Evolutionary conservation across 176 grass and related monocot genomes (phyloP).

Genomic region (Pontederia paniculata): DNA sequence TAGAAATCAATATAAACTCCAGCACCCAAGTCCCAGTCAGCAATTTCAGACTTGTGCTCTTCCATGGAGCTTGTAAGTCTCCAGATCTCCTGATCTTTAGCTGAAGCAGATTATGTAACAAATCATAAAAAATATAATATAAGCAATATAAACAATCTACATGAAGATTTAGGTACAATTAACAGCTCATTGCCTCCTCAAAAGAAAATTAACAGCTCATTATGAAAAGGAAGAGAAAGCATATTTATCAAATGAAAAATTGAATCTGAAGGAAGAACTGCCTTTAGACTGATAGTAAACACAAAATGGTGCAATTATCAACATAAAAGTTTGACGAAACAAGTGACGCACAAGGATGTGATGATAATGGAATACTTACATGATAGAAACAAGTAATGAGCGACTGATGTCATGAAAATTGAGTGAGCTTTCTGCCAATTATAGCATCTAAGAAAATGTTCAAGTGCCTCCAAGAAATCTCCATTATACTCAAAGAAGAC

Average conservation of each 20-base stretch:
- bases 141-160: not conserved
- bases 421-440: slow-evolving; percentile 78
- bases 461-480: slow-evolving; percentile 40
- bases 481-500: slow-evolving; percentile 79
- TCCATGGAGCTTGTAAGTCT: slow-evolving; percentile 63
- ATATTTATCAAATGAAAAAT: no score
- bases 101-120: slow-evolving; percentile 19
- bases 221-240: no score
- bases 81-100: slow-evolving; percentile 75
- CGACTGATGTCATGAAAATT: slow-evolving; percentile 74
- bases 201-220: no score
- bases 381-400: slow-evolving; percentile 80
- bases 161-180: not conserved
- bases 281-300: not conserved
- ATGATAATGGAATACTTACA: slow-evolving; percentile 35
- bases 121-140: not conserved
- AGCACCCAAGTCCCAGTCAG: slow-evolving; percentile 82
- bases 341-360: not conserved
- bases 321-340: not conserved
- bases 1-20: slow-evolving; percentile 85
- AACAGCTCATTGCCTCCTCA: no score
- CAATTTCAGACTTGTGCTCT: slow-evolving; percentile 74
- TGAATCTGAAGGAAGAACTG: no score
- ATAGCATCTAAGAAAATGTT: slow-evolving; percentile 67
- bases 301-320: no score